Percentiles rank a stretch among this genome's conserved stretches.
phyloP scores from a whole-genome alignment of 2,329 filamentous ascomycete genomes.

The Aspergillus nomiae region DNA sequence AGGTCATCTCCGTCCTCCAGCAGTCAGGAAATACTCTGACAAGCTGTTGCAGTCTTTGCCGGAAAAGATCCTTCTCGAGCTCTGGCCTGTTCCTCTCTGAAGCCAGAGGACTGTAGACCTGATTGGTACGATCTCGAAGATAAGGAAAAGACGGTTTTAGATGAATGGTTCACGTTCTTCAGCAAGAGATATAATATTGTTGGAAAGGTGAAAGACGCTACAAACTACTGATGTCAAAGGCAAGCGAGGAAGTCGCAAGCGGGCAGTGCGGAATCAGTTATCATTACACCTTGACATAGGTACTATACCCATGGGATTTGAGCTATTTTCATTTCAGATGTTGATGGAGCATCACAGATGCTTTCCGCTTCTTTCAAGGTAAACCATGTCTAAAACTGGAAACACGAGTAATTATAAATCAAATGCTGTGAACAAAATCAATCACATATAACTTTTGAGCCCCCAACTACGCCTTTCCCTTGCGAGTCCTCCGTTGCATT shows the following conservation, averaged over 20 bases:
- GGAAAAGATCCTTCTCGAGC: slow-evolving; percentile 96
- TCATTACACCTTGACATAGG: not conserved
- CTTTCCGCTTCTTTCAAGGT: slow-evolving; percentile 17
- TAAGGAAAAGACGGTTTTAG: slow-evolving; percentile 79
- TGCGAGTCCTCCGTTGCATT: slow-evolving; percentile 68
- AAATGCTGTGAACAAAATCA: slow-evolving; percentile 13
- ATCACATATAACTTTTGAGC: slow-evolving; percentile 13
- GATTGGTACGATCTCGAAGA: slow-evolving; percentile 83
- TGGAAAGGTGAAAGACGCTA: slow-evolving; percentile 46
- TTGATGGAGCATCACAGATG: slow-evolving; percentile 11
- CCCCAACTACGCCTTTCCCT: slow-evolving; percentile 39
- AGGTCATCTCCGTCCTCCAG: slow-evolving; percentile 32
- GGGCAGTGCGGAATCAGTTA: not conserved
- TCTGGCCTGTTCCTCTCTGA: slow-evolving; percentile 81
- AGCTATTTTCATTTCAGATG: not conserved
- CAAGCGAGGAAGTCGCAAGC: not conserved
- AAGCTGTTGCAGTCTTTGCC: slow-evolving; percentile 71
- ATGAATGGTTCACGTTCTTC: slow-evolving; percentile 97
- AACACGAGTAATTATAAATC: slow-evolving; percentile 12
- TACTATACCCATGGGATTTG: not conserved
- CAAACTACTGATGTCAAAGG: slow-evolving; percentile 32
- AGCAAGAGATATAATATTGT: slow-evolving; percentile 90
- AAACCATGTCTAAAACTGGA: not conserved
- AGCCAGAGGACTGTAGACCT: slow-evolving; percentile 76
- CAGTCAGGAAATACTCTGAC: not conserved